A percentile compares a stretch with the other conserved stretches of the same genome.
These are phyloP conservation scores for Senna siamea DNA, from an alignment of 306 rosid species.

Conservation along the genomic window DNA sequence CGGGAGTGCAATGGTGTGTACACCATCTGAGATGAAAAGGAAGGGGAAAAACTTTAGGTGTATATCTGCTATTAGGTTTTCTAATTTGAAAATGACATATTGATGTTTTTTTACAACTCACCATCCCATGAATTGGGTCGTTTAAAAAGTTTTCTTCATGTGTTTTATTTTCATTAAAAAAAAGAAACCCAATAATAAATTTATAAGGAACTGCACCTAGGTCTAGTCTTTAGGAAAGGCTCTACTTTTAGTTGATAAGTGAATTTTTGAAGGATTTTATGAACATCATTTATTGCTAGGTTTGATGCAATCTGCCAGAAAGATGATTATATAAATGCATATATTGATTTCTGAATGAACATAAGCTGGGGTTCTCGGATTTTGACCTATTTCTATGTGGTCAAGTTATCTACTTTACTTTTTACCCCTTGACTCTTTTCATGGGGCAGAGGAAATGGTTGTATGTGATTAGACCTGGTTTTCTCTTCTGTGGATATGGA, in stretches of 20 bases:
- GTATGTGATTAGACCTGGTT: conserved; percentile 1
- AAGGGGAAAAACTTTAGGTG: neutral
- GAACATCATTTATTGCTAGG: conserved; percentile 5
- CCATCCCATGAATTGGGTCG: no score
- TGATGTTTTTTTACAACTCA: no score
- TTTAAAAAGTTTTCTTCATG: no score
- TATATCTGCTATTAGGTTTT: no score
- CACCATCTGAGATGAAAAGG: conserved; percentile 22
- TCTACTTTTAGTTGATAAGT: neutral
- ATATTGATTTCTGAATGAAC: neutral
- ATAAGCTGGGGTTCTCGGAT: neutral
- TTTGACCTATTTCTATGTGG: neutral
- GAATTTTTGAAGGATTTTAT: conserved; percentile 1
- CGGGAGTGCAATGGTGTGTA: neutral
- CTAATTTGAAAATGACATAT: no score
- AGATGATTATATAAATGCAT: conserved; percentile 5
- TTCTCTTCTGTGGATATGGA: neutral
- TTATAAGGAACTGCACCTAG: no score
- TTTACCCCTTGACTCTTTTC: neutral
- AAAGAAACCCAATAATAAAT: no score
- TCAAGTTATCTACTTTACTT: neutral
- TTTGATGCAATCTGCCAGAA: neutral
- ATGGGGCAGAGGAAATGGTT: neutral
- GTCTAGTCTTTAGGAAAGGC: neutral
- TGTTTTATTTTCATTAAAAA: no score